phyloP scores from a whole-genome alignment of 2,329 filamentous ascomycete species.

The Talaromyces rugulosus region DNA sequence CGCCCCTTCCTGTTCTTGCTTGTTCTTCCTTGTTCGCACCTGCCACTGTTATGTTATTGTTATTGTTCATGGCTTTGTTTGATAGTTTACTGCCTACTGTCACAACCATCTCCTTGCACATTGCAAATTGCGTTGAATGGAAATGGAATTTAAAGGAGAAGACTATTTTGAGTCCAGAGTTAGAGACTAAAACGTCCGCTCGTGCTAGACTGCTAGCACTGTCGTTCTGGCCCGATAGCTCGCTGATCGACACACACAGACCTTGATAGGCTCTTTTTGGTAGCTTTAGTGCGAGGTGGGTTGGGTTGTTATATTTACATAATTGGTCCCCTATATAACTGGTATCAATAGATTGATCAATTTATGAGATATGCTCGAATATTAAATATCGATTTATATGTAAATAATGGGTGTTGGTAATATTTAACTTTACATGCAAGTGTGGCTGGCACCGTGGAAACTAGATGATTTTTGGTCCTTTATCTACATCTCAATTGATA shows the following conservation, averaged over 20 bases:
- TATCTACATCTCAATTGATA: too few species aligned
- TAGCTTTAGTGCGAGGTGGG: not conserved
- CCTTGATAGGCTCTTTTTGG: not conserved
- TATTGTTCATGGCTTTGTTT: not conserved
- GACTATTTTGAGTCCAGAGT: not conserved
- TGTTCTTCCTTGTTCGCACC: not conserved
- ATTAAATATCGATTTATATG: not conserved
- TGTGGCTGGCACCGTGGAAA: too few species aligned
- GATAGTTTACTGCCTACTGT: not conserved
- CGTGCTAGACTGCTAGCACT: not conserved
- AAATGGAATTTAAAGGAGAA: not conserved
- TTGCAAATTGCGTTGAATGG: not conserved
- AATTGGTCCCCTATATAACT: not conserved
- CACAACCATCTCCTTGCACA: not conserved
- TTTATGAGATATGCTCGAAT: not conserved
- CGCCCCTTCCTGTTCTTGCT: not conserved
- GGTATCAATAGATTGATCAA: too few species aligned
- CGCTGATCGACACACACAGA: not conserved
- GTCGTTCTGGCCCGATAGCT: too few species aligned
- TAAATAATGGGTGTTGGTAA: not conserved
- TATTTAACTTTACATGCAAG: too few species aligned
- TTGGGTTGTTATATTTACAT: not conserved
- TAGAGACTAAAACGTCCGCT: not conserved
- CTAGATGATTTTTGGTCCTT: too few species aligned
- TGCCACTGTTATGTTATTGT: not conserved